Base-by-base conservation (phyloP, 176 grass and related monocot species). In the Dendrocalamus sinicus region DNA sequence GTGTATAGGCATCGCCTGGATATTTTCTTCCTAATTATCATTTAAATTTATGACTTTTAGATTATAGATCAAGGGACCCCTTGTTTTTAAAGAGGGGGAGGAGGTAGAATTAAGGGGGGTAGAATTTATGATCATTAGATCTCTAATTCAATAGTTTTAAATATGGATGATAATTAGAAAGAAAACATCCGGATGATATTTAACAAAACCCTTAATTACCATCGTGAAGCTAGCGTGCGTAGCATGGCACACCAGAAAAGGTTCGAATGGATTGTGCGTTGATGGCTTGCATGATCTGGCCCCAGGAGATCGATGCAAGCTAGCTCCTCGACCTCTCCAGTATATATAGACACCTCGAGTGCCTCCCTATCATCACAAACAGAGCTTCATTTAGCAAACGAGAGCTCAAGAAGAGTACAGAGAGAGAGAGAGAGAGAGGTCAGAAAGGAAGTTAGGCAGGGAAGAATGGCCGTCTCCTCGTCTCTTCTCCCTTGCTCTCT, bases 301-400 rank as follows among this genome's bases (percentile, higher is more conserved):
- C 68, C 19, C 6, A 79, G 81, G 22, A 70, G n/a, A 5, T 16
- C 51, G 53, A 8, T 20, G 58, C 45, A 24, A 28, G 67, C 39
- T 2, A 48, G n/a, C 44, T 44, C 15, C 28, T 50, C 26, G 43
- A 64, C 61, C 14, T 58, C n/a, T n/a, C 71, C 12, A 4, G 48
- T 86, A 86, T 89, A 86, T 63, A 89, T 81, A 76, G 41, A 16
- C 63, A 43, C 7, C 30, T 24, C 62, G 0, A 26, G 69, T 40
- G 71, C 44, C 12, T 54, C 64, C 30, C 20, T 53, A 60, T 5
- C 77, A 76, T 68, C 68, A 72, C 58, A 77, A 83, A 32, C 51
- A 20, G 30, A 70, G 12, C 79, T 69, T 37, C 32, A 35, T 41
- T 23, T 9, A 51, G 16, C 70, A 73, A 48, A 66, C 7, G 23